phyloP scores from a whole-genome alignment of 116 monocot species.

The Cymodocea nodosa region DNA sequence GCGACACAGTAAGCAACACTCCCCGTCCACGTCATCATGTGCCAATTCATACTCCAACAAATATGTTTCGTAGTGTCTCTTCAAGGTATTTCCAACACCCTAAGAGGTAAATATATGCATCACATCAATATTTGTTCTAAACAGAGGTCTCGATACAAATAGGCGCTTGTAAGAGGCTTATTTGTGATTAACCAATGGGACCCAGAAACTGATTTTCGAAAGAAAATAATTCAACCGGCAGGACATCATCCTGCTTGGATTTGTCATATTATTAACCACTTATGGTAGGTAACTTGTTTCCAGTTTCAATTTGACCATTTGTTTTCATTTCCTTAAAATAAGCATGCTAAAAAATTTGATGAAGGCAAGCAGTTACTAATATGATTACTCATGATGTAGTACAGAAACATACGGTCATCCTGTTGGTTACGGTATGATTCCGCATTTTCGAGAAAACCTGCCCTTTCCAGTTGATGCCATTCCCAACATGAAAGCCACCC shows the following conservation, averaged over 20 bases:
- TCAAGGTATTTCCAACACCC: slow-evolving; percentile 97
- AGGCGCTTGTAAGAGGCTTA: too few relatives aligned
- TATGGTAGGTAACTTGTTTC: too few relatives aligned
- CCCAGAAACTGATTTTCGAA: too few relatives aligned
- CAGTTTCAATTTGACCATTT: too few relatives aligned
- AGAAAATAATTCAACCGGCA: too few relatives aligned
- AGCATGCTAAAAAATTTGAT: too few relatives aligned
- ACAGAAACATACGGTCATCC: slow-evolving; percentile 70
- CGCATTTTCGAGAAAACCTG: slow-evolving; percentile 99
- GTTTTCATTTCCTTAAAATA: too few relatives aligned
- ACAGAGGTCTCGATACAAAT: too few relatives aligned
- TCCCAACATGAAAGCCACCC: slow-evolving; percentile 93
- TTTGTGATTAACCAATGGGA: too few relatives aligned
- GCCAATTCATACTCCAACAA: slow-evolving; percentile 94
- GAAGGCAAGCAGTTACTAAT: too few relatives aligned
- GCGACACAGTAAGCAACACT: slow-evolving; percentile 88
- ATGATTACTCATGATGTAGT: not conserved
- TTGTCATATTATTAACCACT: too few relatives aligned
- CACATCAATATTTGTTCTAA: not conserved
- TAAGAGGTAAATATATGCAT: slow-evolving; percentile 11
- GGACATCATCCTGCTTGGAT: too few relatives aligned
- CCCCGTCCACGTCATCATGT: slow-evolving; percentile 97
- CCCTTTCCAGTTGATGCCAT: slow-evolving; percentile 98
- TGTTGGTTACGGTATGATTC: slow-evolving; percentile 83
- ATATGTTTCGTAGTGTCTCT: slow-evolving; percentile 96